Evolutionary conservation across 305 asterid species (phyloP).

Genomic region (Petunia hybrid): DNA sequence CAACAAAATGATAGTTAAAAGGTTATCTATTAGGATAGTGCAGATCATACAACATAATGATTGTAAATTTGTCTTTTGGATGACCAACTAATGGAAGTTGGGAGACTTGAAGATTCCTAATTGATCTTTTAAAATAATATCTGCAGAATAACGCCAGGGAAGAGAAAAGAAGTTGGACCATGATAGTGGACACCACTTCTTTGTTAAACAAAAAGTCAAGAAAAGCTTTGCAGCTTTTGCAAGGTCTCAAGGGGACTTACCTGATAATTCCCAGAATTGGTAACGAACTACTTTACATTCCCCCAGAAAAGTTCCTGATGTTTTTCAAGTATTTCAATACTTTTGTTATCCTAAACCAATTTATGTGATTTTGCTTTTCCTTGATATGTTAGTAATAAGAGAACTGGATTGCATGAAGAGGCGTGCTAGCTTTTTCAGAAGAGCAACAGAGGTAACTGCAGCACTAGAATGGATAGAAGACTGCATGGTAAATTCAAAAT

Average conservation of each 20-base stretch:
- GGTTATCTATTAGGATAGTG: neutral
- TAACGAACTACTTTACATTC: constrained; percentile 36
- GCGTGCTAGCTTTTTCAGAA: constrained; percentile 58
- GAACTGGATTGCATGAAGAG: constrained; percentile 76
- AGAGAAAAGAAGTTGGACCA: constrained; percentile 58
- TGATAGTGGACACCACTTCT: constrained; percentile 67
- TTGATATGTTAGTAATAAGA: constrained; percentile 59
- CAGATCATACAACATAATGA: neutral
- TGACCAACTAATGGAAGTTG: neutral
- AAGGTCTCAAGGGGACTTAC: constrained; percentile 73
- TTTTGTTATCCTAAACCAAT: neutral
- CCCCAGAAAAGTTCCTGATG: neutral
- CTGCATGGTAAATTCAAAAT: constrained; percentile 52
- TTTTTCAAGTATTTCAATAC: neutral
- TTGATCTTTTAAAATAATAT: neutral
- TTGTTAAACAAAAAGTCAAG: constrained; percentile 71
- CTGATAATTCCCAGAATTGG: constrained; percentile 81
- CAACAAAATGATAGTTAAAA: neutral
- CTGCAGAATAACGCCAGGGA: constrained; percentile 46
- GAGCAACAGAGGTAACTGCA: constrained; percentile 64
- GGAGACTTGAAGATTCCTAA: neutral
- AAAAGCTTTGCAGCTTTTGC: constrained; percentile 71
- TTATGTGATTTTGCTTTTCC: constrained; percentile 22
- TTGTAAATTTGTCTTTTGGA: neutral
- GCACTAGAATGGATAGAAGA: constrained; percentile 82